Base-by-base conservation (phyloP, 75 land plant genomes). In the Pinus albicaulis region DNA sequence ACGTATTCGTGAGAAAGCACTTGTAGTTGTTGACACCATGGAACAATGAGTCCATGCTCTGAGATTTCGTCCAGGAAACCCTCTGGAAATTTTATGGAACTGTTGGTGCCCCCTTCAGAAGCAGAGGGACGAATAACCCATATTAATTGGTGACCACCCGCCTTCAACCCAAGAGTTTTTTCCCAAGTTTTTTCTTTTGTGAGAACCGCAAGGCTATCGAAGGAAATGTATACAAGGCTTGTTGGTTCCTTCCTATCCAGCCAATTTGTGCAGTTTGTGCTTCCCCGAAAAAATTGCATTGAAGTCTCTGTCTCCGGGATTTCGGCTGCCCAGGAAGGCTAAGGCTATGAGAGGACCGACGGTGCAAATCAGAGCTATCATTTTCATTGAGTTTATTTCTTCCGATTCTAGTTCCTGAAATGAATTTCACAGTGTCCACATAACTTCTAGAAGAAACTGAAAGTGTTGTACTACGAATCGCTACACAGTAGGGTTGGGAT, bases 211-310 rank as follows among this genome's bases (percentile, higher is more conserved):
- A 85, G 64, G 44, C 87, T 88, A 11, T 87, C 90, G 23, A 80
- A 55, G 26, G 87, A 88, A 38, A 85, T 44, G 64, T 88, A 85
- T 24, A 88, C 56, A 0, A 85, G 81, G 19, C 81, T 79, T 5
- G 77, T 24, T 3, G 28, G 2, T 0, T 59, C 76, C 77, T 84
- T 80, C 0, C 31, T 36, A 53, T 81, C 76, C 16, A 82, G 79
- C 87, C 85, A 85, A 52, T 75, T 73, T 2, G 82, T 58, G 74
- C 86, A 83, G 5, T 78, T 66, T 25, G 48, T 5, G 48, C 7
- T 41, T 41, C 7, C 5, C 48, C 48, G 1, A 41, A 5, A 41
- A 41, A 5, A 5, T 1, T 38, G 41, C 41, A 4, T 5, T 6
- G 5, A 7, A 0, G 48, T 41, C 48, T 41, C 7, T 41, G 48